Evolutionary conservation across 805 yeast species (phyloP).

Genomic region (Starmerella sp.): DNA sequence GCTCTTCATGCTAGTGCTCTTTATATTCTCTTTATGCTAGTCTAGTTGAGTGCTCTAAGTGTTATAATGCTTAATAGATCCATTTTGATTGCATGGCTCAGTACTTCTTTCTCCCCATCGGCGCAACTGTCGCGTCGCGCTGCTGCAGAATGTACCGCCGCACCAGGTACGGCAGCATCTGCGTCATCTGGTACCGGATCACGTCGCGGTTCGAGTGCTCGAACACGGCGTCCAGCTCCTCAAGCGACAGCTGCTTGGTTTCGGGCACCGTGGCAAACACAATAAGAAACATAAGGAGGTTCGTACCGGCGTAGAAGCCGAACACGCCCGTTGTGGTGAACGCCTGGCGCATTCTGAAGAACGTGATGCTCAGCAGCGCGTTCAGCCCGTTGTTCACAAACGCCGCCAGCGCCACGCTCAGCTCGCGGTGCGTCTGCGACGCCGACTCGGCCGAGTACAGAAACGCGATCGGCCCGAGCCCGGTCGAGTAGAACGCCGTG

Average conservation of each 20-base stretch:
- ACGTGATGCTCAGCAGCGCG: conserved; percentile 56
- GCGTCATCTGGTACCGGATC: conserved; percentile 38
- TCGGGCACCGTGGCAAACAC: conserved; percentile 46
- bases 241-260: conserved; percentile 60
- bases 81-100: not conserved
- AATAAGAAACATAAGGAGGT: conserved; percentile 57
- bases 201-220: conserved; percentile 43
- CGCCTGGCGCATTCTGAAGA: conserved; percentile 60
- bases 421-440: conserved; percentile 22
- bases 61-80: too few species aligned
- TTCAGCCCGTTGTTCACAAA: conserved; percentile 45
- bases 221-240: conserved; percentile 66
- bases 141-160: conserved; percentile 12
- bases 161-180: conserved; percentile 15
- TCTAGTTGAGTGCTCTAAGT: too few species aligned
- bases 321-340: conserved; percentile 77
- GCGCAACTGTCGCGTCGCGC: conserved; percentile 1
- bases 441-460: conserved; percentile 64
- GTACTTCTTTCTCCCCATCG: conserved; percentile 6
- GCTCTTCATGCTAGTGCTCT: too few species aligned
- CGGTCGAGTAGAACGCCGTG: conserved; percentile 64
- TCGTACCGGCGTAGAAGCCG: conserved; percentile 84
- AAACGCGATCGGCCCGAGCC: conserved; percentile 86
- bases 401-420: conserved; percentile 25
- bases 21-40: too few species aligned